Conservation (phyloP, 495 filamentous ascomycete genomes). For the Penicilliopsis zonata region DNA sequence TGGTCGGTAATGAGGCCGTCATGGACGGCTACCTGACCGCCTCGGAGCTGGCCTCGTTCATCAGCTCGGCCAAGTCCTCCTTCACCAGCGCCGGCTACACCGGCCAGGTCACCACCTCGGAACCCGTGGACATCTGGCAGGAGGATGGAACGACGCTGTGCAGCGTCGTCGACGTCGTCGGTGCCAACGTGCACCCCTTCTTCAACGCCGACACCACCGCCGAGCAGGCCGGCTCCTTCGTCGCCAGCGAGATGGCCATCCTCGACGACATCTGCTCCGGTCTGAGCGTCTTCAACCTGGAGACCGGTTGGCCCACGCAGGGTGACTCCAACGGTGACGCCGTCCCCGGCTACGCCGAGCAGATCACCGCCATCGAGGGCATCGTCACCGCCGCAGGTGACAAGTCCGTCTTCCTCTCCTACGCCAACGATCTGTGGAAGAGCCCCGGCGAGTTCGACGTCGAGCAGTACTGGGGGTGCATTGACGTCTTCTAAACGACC, state of each 20-base stretch:
- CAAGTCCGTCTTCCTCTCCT: constrained; percentile 68
- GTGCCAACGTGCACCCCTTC: constrained; percentile 84
- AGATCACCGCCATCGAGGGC: constrained; percentile 55
- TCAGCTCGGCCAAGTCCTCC: constrained; percentile 37
- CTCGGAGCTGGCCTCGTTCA: constrained; percentile 52
- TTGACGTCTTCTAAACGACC: constrained; percentile 35
- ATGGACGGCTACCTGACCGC: constrained; percentile 55
- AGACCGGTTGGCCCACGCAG: constrained; percentile 79
- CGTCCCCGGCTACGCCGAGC: constrained; percentile 51
- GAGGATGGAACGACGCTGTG: constrained; percentile 49
- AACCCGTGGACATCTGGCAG: constrained; percentile 63
- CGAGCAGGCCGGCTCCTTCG: constrained; percentile 59
- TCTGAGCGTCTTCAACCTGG: constrained; percentile 61
- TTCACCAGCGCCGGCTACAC: constrained; percentile 53
- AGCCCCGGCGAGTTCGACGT: constrained; percentile 50
- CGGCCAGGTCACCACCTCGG: constrained; percentile 72
- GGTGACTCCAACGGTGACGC: constrained; percentile 62
- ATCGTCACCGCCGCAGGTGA: constrained; percentile 46
- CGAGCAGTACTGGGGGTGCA: constrained; percentile 70
- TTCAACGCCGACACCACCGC: constrained; percentile 64
- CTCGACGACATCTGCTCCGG: constrained; percentile 53
- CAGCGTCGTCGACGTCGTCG: constrained; percentile 59
- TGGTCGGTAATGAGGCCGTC: constrained; percentile 84
- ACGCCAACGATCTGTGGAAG: constrained; percentile 77
- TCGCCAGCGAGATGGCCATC: constrained; percentile 48